Evolutionary conservation across 2,329 filamentous ascomycete genomes (phyloP), one percentile per base, ranked within the genome.

Genomic region (Thermothelomyces thermophilus): DNA sequence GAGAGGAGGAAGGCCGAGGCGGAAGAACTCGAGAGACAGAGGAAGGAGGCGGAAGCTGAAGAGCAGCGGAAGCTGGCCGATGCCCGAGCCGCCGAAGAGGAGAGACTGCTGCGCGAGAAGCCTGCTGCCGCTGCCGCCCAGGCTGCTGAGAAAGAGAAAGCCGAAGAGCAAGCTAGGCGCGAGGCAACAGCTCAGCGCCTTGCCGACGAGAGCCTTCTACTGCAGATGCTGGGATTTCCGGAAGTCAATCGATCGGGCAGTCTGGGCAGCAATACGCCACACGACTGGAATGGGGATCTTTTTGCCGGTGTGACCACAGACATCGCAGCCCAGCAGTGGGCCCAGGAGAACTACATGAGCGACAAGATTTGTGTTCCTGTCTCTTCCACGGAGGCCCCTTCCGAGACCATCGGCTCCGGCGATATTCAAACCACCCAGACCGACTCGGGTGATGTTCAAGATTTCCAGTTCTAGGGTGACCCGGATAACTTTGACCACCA

Each of bases 381-480:
- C 20, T 11, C 20, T 11, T 10, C 3, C 9, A 22, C 41, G 6
- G 28, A 26, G 20, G 16, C 13, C 17, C 22, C 19, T 17, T 11
- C 13, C 9, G 33, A 20, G 8, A 45, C 26, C 30, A 4, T 9
- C 33, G 33, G 11, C 31, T 22, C 17, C 13, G 36, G 11, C 20
- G 37, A 19, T 16, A 10, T 4, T 28, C 19, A 28, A 10, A 28
- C 14, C 3, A 13, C 17, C 19, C 34, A 39, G 41, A 26, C 24
- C 35, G 17, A n/a, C 19, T 26, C 31, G 8, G 28, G 33, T 42
- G n/a, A 41, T 33, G 46, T 19, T 43, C 51, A 53, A 35, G 39
- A 47, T 47, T 35, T 40, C 46, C 46, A 46, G 51, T 50, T 40
- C 33, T 53, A 53, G 51, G 34, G 28, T 16, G 14, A 49, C 51